Percentiles rank a stretch among this genome's conserved stretches.
Evolutionary conservation across 441 rosid genomes (phyloP).

Genomic region (Aquilaria agallochum): DNA sequence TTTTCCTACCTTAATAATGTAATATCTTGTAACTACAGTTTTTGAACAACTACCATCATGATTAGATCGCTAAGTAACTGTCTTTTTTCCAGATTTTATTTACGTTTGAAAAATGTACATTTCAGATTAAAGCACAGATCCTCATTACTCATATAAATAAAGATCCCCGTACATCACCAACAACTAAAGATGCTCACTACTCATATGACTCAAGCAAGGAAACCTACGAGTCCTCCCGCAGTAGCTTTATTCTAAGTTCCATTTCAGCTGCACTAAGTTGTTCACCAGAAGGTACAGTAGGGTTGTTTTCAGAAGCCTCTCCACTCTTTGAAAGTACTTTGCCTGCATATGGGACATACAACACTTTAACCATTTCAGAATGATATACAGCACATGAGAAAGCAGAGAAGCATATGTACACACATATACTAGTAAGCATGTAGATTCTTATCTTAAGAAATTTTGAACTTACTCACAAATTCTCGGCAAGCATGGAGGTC

Average conservation of each 20-base stretch:
- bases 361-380: background rate
- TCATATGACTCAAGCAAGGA: background rate
- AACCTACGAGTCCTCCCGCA: conserved; percentile 59
- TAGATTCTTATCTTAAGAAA: background rate
- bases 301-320: conserved; percentile 45
- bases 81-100: too few relatives aligned
- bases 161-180: too few relatives aligned
- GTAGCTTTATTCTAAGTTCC: conserved; percentile 61
- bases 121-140: too few relatives aligned
- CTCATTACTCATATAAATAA: too few relatives aligned
- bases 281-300: conserved; percentile 38
- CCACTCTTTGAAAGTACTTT: conserved; percentile 59
- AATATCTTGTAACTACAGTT: too few relatives aligned
- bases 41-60: too few relatives aligned
- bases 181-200: too few relatives aligned
- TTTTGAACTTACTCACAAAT: conserved; percentile 56
- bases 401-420: too few relatives aligned
- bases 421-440: too few relatives aligned
- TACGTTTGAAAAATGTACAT: too few relatives aligned
- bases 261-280: conserved; percentile 67
- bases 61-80: too few relatives aligned
- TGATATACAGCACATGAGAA: background rate
- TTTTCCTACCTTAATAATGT: too few relatives aligned
- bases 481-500: conserved; percentile 79
- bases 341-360: conserved; percentile 36